Percentiles rank a stretch among this genome's conserved stretches.
These are phyloP conservation scores for Sanghuangporus weigelae DNA, from an alignment of 1,284 basidiomycete species.

Conservation along the genomic window DNA sequence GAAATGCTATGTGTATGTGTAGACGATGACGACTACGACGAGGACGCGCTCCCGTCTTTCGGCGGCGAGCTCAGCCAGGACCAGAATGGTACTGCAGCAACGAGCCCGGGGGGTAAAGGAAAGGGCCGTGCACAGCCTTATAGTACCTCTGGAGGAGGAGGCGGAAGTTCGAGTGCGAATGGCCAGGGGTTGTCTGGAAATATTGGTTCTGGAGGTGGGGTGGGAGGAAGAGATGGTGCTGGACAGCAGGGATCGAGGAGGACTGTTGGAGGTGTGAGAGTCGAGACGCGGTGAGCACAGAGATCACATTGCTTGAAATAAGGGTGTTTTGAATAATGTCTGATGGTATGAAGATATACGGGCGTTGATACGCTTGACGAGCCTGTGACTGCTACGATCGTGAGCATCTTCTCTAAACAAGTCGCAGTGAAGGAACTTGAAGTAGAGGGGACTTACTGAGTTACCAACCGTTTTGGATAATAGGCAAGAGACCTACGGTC, in stretches of 20 bases:
- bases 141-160: conserved; percentile 26
- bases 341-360: conserved; percentile 54
- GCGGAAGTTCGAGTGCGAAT: conserved; percentile 24
- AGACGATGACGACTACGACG: conserved; percentile 76
- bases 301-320: no score
- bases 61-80: conserved; percentile 30
- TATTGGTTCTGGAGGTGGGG: conserved; percentile 44
- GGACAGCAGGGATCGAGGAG: conserved; percentile 35
- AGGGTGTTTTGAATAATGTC: not conserved
- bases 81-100: not conserved
- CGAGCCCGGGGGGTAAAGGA: conserved; percentile 48
- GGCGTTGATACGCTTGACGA: conserved; percentile 88
- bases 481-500: conserved; percentile 84
- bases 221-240: conserved; percentile 30
- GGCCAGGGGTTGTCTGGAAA: conserved; percentile 57
- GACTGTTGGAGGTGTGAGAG: conserved; percentile 75
- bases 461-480: not conserved
- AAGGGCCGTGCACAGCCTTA: conserved; percentile 62
- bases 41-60: conserved; percentile 73
- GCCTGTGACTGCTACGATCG: conserved; percentile 84
- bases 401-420: conserved; percentile 33
- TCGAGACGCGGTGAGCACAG: conserved; percentile 79
- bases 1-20: not conserved
- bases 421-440: not conserved
- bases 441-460: not conserved